These are phyloP conservation scores for Cyathus striatus DNA, from an alignment of 768 basidiomycete genomes.

Conservation along the genomic window DNA sequence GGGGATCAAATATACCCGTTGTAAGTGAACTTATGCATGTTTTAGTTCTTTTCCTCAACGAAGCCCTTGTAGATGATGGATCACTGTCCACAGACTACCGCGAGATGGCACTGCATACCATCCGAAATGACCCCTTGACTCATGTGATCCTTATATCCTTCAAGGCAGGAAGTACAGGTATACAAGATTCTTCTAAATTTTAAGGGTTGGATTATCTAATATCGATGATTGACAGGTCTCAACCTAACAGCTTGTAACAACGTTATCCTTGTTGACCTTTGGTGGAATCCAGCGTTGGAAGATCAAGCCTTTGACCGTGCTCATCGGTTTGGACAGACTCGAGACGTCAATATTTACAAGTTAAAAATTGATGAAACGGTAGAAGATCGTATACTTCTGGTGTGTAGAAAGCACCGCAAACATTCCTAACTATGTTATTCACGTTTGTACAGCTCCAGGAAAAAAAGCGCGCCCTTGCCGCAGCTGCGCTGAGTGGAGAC, in stretches of 20 bases:
- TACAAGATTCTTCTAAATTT: too few relatives aligned
- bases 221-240: conserved; percentile 45
- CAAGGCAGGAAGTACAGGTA: conserved; percentile 93
- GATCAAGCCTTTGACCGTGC: conserved; percentile 94
- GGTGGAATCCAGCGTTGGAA: conserved; percentile 93
- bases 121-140: conserved; percentile 52
- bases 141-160: conserved; percentile 91
- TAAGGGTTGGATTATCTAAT: conserved; percentile 2
- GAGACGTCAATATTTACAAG: conserved; percentile 85
- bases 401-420: conserved; percentile 18
- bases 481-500: conserved; percentile 83
- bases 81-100: conserved; percentile 75
- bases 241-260: conserved; percentile 93
- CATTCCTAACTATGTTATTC: not conserved
- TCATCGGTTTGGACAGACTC: conserved; percentile 85
- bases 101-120: conserved; percentile 67
- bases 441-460: conserved; percentile 64
- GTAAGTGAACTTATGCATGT: conserved; percentile 47
- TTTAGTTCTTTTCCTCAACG: too few relatives aligned
- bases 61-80: conserved; percentile 72
- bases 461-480: conserved; percentile 81
- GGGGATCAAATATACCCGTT: conserved; percentile 74
- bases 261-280: conserved; percentile 88
- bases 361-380: conserved; percentile 84
- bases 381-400: conserved; percentile 79